Evolutionary conservation across 2,329 filamentous ascomycete species (phyloP).

Genomic region (Ophiostoma sp.): DNA sequence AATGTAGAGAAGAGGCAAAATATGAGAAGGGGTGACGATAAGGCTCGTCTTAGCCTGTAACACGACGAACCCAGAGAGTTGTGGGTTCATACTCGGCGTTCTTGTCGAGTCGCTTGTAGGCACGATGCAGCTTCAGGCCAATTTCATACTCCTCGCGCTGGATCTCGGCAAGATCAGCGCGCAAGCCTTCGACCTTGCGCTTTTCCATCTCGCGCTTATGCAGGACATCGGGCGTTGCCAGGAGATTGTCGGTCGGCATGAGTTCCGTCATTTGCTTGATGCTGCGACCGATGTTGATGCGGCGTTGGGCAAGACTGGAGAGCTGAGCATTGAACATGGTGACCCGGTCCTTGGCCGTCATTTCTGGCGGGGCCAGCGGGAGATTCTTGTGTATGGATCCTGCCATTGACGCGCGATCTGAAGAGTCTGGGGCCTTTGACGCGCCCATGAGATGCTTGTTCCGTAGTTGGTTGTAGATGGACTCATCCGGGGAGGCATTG

Average conservation of each 20-base stretch:
- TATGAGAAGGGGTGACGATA: background rate
- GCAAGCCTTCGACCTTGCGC: slow-evolving; percentile 65
- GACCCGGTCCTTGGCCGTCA: slow-evolving; percentile 61
- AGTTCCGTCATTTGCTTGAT: slow-evolving; percentile 77
- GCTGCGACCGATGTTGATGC: slow-evolving; percentile 68
- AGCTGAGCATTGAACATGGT: slow-evolving; percentile 66
- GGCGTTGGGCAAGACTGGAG: slow-evolving; percentile 64
- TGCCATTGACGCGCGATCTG: slow-evolving; percentile 39
- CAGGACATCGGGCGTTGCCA: slow-evolving; percentile 65
- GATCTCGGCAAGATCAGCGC: slow-evolving; percentile 69
- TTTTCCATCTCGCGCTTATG: slow-evolving; percentile 58
- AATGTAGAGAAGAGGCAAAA: background rate
- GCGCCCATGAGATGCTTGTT: slow-evolving; percentile 30
- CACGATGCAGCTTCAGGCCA: slow-evolving; percentile 70
- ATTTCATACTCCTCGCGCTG: slow-evolving; percentile 76
- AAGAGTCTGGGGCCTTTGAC: background rate
- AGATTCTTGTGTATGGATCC: slow-evolving; percentile 56
- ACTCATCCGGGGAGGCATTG: slow-evolving; percentile 16
- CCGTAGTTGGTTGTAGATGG: slow-evolving; percentile 22
- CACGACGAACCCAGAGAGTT: slow-evolving; percentile 74
- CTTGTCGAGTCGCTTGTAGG: slow-evolving; percentile 73
- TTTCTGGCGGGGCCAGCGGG: slow-evolving; percentile 62
- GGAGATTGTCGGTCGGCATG: slow-evolving; percentile 69
- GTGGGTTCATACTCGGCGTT: slow-evolving; percentile 65
- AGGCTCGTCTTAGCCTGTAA: slow-evolving; percentile 55